Evolutionary conservation across 305 asterid species (phyloP).

Genomic region (Ilex paraguariensis): DNA sequence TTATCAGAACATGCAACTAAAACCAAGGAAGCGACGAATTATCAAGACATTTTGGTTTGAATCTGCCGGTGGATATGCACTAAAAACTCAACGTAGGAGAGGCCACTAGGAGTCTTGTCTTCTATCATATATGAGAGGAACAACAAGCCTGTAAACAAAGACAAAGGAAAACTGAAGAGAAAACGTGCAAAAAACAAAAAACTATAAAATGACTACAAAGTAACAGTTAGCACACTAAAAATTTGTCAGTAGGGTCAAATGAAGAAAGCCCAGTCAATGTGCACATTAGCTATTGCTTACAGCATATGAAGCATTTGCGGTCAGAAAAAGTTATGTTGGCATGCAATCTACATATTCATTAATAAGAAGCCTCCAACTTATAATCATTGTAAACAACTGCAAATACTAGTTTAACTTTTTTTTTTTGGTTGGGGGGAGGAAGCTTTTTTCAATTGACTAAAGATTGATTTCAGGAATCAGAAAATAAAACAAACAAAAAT

Average conservation of each 20-base stretch:
- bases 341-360: too few relatives aligned
- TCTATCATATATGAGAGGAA: slow-evolving; percentile 81
- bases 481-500: not conserved
- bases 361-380: too few relatives aligned
- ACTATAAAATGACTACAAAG: too few relatives aligned
- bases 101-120: slow-evolving; percentile 69
- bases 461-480: too few relatives aligned
- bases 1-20: not conserved
- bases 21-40: not conserved
- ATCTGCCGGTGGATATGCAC: slow-evolving; percentile 84
- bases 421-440: too few relatives aligned
- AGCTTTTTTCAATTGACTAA: too few relatives aligned
- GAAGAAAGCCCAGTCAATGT: not conserved
- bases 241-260: not conserved
- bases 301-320: too few relatives aligned
- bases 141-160: slow-evolving; percentile 48
- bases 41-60: slow-evolving; percentile 83
- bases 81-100: slow-evolving; percentile 79
- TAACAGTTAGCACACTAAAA: too few relatives aligned
- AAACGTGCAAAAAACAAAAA: not conserved
- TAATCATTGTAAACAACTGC: too few relatives aligned
- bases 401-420: too few relatives aligned
- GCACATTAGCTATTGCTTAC: too few relatives aligned
- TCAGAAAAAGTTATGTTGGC: too few relatives aligned
- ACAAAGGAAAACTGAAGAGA: not conserved